Base-by-base conservation (phyloP, 768 basidiomycete species). In the Cyclocybe cylindracea region DNA sequence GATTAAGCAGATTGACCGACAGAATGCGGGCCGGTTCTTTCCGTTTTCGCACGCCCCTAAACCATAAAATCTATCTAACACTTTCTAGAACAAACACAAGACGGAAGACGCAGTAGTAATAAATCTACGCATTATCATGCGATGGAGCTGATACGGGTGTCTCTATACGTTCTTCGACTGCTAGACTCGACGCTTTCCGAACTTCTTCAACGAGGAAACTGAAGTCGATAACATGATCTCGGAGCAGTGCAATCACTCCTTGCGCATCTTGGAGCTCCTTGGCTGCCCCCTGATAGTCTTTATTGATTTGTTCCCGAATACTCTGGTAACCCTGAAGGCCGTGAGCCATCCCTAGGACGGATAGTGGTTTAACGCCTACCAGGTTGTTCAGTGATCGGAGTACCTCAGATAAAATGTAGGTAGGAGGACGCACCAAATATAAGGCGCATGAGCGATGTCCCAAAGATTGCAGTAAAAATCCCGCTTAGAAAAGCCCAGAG, bases 391-490 rank as follows among this genome's bases (percentile, higher is more conserved):
- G 31, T 14, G 18, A 41, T 43, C 42, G 14, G 14, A 37, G 16
- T 40, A 7, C 1, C 31, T 8, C 16, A 6, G 35, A 29, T 14
- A 9, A 10, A 10, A 14, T 10, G 32, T 16, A 9, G 5, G n/a
- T n/a, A 13, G 6, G 14, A 33, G n/a, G 19, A 48, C 53, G 31
- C 44, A 58, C 61, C 54, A 32, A 46, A 56, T 7, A 62, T n/a
- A 18, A 51, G 37, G 33, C 38, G 50, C 33, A 58, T 10, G 7
- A 60, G 35, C 11, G 49, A 46, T 3, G 39, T 44, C 8, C 62
- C 62, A 35, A 63, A 61, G 7, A 59, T 9, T 13, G 55, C 29
- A 13, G 49, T 36, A 36, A 63, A 61, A 4, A 61, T 35, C 3
- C 54, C 60, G 34, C 46, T 45, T 11, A 61, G 14, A 34, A 51